phyloP scores from a whole-genome alignment of 2,329 filamentous ascomycete genomes.

The Fusarium armeniacum region DNA sequence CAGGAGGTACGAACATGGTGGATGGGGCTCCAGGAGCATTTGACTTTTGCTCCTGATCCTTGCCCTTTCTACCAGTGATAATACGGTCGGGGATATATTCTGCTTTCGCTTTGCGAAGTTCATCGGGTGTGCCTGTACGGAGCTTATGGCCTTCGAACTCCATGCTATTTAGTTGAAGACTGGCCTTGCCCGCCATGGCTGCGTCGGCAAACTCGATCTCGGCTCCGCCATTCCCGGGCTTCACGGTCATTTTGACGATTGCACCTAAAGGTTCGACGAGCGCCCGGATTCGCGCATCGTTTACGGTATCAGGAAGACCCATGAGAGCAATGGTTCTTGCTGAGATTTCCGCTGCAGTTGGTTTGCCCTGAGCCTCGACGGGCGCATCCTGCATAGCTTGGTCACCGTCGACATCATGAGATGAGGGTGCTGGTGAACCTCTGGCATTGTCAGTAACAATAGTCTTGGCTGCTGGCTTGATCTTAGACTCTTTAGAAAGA shows the following conservation, averaged over 20 bases:
- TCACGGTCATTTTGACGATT: constrained; percentile 81
- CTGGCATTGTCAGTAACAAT: constrained; percentile 52
- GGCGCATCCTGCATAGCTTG: constrained; percentile 55
- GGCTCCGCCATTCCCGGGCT: constrained; percentile 86
- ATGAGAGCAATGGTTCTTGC: constrained; percentile 85
- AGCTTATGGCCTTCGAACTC: constrained; percentile 69
- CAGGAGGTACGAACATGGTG: constrained; percentile 60
- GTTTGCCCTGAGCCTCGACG: constrained; percentile 45
- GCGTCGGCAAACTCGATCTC: constrained; percentile 84
- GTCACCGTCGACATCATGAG: constrained; percentile 57
- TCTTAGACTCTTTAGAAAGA: constrained; percentile 68
- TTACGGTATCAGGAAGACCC: constrained; percentile 91
- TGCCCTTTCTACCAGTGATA: constrained; percentile 50
- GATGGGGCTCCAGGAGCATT: constrained; percentile 22
- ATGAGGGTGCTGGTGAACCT: constrained; percentile 55
- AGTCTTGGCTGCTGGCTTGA: constrained; percentile 67
- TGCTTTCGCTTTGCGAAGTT: constrained; percentile 67
- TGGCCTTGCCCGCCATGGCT: constrained; percentile 78
- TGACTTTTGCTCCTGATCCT: constrained; percentile 50
- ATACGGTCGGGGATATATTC: constrained; percentile 54
- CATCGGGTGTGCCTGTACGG: constrained; percentile 66
- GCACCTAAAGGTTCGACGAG: constrained; percentile 78
- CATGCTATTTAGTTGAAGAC: constrained; percentile 69
- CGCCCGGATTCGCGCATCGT: constrained; percentile 83
- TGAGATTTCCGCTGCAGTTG: constrained; percentile 64